phyloP scores from a whole-genome alignment of 1,284 basidiomycete species.

The Ceratobasidium sp. region DNA sequence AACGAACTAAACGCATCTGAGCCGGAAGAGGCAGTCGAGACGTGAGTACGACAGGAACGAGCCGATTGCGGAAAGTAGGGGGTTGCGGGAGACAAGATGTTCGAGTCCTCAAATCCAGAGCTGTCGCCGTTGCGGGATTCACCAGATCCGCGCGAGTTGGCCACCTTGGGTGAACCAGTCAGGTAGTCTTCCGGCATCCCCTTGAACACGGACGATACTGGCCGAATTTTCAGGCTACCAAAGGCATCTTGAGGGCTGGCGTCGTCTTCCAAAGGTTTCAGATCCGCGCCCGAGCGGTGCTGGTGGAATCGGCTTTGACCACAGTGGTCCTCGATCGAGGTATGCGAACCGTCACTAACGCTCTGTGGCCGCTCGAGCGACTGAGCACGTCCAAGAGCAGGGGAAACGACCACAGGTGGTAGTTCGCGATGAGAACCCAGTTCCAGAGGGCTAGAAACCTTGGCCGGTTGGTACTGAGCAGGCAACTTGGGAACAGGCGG shows the following conservation, averaged over 20 bases:
- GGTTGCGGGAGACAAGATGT: slow-evolving; percentile 15
- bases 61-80: slow-evolving; percentile 29
- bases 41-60: slow-evolving; percentile 21
- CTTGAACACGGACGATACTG: slow-evolving; percentile 19
- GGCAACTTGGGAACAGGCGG: slow-evolving; percentile 38
- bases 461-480: slow-evolving; percentile 26
- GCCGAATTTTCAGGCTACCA: slow-evolving; percentile 14
- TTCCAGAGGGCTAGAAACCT: slow-evolving; percentile 5
- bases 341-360: slow-evolving; percentile 24
- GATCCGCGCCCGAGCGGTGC: slow-evolving; percentile 21
- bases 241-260: neutral
- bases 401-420: slow-evolving; percentile 36
- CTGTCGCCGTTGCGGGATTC: slow-evolving; percentile 6
- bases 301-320: neutral
- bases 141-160: slow-evolving; percentile 15
- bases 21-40: slow-evolving; percentile 23
- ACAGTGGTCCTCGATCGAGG: slow-evolving; percentile 17
- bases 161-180: slow-evolving; percentile 1
- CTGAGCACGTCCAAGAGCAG: slow-evolving; percentile 4
- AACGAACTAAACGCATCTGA: slow-evolving; percentile 35
- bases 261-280: neutral
- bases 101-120: slow-evolving; percentile 17
- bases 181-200: slow-evolving; percentile 34
- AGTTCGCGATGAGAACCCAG: slow-evolving; percentile 12
- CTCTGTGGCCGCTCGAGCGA: slow-evolving; percentile 16